phyloP scores from a whole-genome alignment of 805 yeast genomes.

The Ogataea populi-albae region DNA sequence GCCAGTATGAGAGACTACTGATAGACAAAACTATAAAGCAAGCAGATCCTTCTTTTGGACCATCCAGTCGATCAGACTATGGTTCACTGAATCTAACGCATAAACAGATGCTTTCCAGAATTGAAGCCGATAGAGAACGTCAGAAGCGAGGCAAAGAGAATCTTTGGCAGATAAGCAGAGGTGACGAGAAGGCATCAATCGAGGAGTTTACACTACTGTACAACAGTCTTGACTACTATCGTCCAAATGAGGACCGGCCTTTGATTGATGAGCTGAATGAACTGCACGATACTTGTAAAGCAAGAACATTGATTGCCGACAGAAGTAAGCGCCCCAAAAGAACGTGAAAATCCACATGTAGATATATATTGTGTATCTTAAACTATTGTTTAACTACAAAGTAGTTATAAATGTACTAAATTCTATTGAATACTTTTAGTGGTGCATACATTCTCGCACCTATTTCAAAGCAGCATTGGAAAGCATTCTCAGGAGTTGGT shows the following conservation, averaged over 20 bases:
- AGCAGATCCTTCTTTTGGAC: background rate
- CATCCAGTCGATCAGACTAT: background rate
- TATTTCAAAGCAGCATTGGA: conserved; percentile 14
- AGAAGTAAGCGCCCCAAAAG: conserved; percentile 5
- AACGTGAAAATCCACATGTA: conserved; percentile 3
- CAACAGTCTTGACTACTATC: conserved; percentile 19
- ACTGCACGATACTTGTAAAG: conserved; percentile 16
- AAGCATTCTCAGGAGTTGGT: conserved; percentile 60
- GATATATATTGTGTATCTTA: conserved; percentile 1
- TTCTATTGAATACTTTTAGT: too few species aligned
- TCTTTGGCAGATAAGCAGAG: conserved; percentile 66
- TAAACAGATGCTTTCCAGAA: conserved; percentile 65
- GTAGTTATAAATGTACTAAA: too few species aligned
- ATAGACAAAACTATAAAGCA: conserved; percentile 35
- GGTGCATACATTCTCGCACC: background rate
- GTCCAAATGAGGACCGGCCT: conserved; percentile 21
- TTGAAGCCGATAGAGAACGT: conserved; percentile 92
- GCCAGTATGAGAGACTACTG: conserved; percentile 48
- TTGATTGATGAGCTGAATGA: conserved; percentile 25
- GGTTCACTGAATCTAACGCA: conserved; percentile 18
- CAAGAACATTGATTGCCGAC: conserved; percentile 23
- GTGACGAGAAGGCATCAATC: conserved; percentile 19
- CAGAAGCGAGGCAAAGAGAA: conserved; percentile 82
- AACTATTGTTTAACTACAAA: too few species aligned
- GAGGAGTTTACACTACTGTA: conserved; percentile 35